Evolutionary conservation across 108 stramenopile genomes (phyloP), one percentile per base, ranked within the genome.

Genomic region (Cyclotella choctawhatcheeana): DNA sequence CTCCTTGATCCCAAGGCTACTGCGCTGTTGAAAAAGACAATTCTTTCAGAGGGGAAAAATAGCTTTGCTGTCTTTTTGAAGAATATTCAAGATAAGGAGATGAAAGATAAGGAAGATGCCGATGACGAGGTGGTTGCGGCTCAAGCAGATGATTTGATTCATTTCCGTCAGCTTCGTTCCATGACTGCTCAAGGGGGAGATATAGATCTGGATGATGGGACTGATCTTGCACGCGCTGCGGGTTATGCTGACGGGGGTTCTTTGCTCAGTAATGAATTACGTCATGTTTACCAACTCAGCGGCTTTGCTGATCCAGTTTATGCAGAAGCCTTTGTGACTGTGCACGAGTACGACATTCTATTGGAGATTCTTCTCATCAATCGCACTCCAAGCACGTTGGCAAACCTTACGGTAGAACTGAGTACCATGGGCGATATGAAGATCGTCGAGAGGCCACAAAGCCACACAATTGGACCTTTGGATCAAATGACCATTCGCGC

Each of bases 271-370:
- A 88, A 75, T 68, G 92, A 95, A 69, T 73, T 96, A 32, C 84
- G 82, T 52, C 97, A 97, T 73, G 93, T 98, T 30, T 97, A 98
- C 73, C 99, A 97, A 74, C 88, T 99, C 22, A 97, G 91, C 67
- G 98, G 98, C 32, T 98, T 97, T 76, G 93, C 97, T 12, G 99
- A 99, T 85, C 97, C 99, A 3, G 97, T 99, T 34, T 99, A 99
- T 61, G 97, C 97, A 16, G 99, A 99, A 85, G 98, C 99, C 3
- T 84, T 87, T 50, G 96, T 99, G 20, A 97, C 97, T 54, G 98
- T 99, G 20, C 98, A 97, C 64, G 99, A 99, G 69, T 99, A 99
- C 82, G 99, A 99, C 81, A 99, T 99, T 73, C 84, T 97, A 32
- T 83, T 99, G 64, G 97, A 99, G 63, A 98, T 99, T 64, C 82